Base-by-base conservation (phyloP, 805 yeast genomes). In the Saturnispora hagleri region DNA sequence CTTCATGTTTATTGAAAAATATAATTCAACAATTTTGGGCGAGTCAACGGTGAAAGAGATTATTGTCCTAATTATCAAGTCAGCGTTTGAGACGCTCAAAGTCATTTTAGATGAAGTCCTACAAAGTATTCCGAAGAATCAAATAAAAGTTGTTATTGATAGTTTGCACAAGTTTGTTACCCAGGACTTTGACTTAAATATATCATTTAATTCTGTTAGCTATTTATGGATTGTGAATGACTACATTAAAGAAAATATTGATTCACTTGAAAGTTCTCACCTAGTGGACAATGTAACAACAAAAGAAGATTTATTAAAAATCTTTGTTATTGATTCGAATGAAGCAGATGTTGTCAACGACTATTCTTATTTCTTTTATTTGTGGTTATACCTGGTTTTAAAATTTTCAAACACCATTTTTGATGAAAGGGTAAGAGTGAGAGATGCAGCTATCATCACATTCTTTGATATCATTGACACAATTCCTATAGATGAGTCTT, bases 221-320 rank as follows among this genome's bases (percentile, higher is more conserved):
- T 86, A 89, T 58, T 90, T 89, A 61, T 91, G 98, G 98, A 66
- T 86, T 15, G 80, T 93, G 3, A 86, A 97, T 58, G 98, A 93
- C 60, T 81, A 82, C 53, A 67, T 83, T 42, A 73, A 81, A 50
- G 68, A 67, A 4, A 66, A 60, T 38, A 53, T 64, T 4, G 68
- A 64, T 8, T n/a, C 51, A 4, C 13, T 27, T 0, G 48, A 48
- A 5, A 20, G 22, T 3, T 20, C 20, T 5, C 43, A 31, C 28
- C 55, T 28, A 6, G 22, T 3, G 18, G 34, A 0, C 9, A 24
- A 50, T 3, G 56, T 65, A 36, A 56, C 54, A 6, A 60, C 65
- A 0, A 59, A 58, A 18, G 58, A 53, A 2, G 62, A 60, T 13
- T 49, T 67, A 17, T 47, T 52, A 44, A 52, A 47, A 1, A 43